Percentiles rank a stretch among this genome's conserved stretches.
These are phyloP conservation scores for Annona squamosa DNA, from an alignment of 164 flowering plant species.

Conservation along the genomic window DNA sequence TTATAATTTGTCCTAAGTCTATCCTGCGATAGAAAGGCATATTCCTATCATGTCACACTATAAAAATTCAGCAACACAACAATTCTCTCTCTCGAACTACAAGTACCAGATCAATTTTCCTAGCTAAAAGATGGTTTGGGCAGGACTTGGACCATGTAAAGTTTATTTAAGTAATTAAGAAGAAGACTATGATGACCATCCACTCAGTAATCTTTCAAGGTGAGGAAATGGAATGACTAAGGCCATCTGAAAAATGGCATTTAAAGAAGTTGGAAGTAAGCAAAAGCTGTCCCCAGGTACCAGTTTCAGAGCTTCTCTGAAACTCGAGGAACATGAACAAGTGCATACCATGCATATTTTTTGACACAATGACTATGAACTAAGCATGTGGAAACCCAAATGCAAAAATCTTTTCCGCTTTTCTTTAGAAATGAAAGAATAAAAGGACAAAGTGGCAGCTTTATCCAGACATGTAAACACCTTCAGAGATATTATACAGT, in stretches of 20 bases:
- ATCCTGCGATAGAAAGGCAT: not conserved
- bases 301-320: not conserved
- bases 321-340: too few relatives aligned
- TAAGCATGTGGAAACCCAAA: too few relatives aligned
- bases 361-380: too few relatives aligned
- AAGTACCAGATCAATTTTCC: not conserved
- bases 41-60: not conserved
- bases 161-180: too few relatives aligned
- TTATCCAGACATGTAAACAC: not conserved
- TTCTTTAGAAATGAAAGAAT: too few relatives aligned
- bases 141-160: too few relatives aligned
- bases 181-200: not conserved
- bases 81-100: not conserved
- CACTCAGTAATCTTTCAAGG: not conserved
- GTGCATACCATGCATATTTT: too few relatives aligned
- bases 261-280: not conserved
- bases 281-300: not conserved
- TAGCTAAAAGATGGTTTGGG: too few relatives aligned
- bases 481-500: not conserved
- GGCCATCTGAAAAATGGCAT: not conserved
- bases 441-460: not conserved
- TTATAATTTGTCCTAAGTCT: not conserved
- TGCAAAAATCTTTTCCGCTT: not conserved
- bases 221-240: not conserved
- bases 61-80: not conserved